Base-by-base conservation (phyloP, 345 rosid genomes). In the Arabis hirsuta region DNA sequence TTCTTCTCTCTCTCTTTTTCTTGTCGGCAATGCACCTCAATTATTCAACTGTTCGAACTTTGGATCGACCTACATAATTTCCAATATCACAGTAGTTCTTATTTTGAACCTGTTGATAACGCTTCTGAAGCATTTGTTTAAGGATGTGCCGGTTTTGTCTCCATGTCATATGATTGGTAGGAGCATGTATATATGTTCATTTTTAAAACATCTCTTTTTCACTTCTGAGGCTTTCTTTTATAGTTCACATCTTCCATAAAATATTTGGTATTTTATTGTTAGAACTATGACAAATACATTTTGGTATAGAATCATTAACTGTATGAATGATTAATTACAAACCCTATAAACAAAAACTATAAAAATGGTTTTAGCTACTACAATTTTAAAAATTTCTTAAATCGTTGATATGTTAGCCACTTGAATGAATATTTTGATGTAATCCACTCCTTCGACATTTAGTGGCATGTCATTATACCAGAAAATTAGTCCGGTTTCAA, bases 1-100 rank as follows among this genome's bases (percentile, higher is more conserved):
- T 58, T 47, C 19, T 55, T 34, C 24, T 42, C 19, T 11, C 9
- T 11, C 9, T 14, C n/a, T 8, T 7, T 42, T 45, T 6, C 38
- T 64, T 55, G 71, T 73, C 77, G 77, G 65, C 71, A 65, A 73
- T 42, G 43, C 43, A 48, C 16, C 58, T 12, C 51, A 36, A 36
- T 34, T 34, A 34, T 34, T 72, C n/a, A 6, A 54, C 46, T 72
- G 47, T 46, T 55, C 12, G 38, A 55, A 64, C 22, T 64, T 46
- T 64, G 6, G 51, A 55, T 52, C 76, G 62, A 62, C 46, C 4
- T 31, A 42, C 5, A 20, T n/a, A 6, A 13, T 53, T 29, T 41
- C 53, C 36, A 16, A 6, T 13, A 34, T 20, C 53, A 55, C 8
- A 36, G 22, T 42, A 55, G 27, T 46, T 55, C 0, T 55, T 24